A percentile compares a stretch with the other conserved stretches of the same genome.
Conservation (phyloP, 2,329 filamentous ascomycete species). For the Beauveria brongniartii region DNA sequence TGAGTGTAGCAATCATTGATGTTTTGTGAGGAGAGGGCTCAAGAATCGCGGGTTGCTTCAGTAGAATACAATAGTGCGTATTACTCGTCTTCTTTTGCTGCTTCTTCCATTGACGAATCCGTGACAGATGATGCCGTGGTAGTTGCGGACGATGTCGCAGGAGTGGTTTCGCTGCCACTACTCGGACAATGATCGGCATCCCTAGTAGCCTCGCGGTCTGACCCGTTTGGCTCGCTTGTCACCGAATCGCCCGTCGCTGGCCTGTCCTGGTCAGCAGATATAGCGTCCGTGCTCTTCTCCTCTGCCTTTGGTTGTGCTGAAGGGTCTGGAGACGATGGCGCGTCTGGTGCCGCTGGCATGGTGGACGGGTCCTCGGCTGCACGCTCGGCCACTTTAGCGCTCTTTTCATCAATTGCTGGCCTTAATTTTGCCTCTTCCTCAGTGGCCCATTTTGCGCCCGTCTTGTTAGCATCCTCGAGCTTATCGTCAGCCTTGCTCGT, state of each 20-base stretch:
- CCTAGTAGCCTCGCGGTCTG: not conserved
- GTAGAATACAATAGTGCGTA: not conserved
- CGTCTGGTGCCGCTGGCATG: not conserved
- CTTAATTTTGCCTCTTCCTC: conserved; percentile 18
- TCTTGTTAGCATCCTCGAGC: not conserved
- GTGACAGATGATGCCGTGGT: not conserved
- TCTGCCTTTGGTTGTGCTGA: not conserved
- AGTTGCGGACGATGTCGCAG: not conserved
- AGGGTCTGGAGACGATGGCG: not conserved
- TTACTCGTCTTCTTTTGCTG: not conserved
- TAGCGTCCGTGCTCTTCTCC: not conserved
- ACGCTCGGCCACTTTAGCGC: not conserved
- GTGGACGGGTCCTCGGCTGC: not conserved
- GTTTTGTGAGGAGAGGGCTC: not conserved
- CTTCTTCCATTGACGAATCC: not conserved
- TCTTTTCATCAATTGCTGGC: conserved; percentile 7
- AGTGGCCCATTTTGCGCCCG: conserved; percentile 13
- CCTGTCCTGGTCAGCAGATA: not conserved
- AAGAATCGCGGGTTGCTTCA: not conserved
- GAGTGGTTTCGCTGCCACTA: not conserved
- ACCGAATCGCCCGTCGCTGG: not conserved
- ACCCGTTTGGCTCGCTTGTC: not conserved
- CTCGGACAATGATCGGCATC: not conserved
- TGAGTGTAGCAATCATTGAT: not conserved
- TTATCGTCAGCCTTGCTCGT: not conserved